These are phyloP conservation scores for Phytophthora sansomeana DNA, from an alignment of 352 stramenopile species.

Conservation along the genomic window DNA sequence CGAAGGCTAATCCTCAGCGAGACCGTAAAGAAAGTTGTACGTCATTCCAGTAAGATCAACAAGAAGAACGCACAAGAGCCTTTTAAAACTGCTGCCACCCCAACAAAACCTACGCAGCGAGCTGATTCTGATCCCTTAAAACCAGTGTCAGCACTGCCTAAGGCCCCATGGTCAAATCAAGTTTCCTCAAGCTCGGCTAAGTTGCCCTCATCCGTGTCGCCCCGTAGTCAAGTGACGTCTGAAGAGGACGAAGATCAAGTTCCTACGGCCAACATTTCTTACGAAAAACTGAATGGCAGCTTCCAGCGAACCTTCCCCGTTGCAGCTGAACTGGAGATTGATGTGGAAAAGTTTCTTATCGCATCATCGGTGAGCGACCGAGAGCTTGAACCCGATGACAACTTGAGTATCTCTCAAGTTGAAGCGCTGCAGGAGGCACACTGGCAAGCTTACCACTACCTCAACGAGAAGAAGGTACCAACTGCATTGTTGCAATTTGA, in stretches of 20 bases:
- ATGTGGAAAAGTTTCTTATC: slow-evolving; percentile 79
- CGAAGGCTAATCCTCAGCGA: slow-evolving; percentile 1
- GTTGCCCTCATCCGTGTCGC: not conserved
- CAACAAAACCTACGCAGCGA: slow-evolving; percentile 7
- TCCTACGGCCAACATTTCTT: slow-evolving; percentile 35
- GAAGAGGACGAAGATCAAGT: slow-evolving; percentile 24
- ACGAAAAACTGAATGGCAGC: slow-evolving; percentile 56
- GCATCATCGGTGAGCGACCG: slow-evolving; percentile 57
- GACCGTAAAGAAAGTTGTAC: slow-evolving; percentile 8
- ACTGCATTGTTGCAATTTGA: not conserved
- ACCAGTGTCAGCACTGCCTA: not conserved
- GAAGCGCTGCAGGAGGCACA: slow-evolving; percentile 86
- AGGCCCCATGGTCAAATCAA: slow-evolving; percentile 19
- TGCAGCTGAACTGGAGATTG: slow-evolving; percentile 75
- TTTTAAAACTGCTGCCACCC: not conserved
- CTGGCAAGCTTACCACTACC: slow-evolving; percentile 79
- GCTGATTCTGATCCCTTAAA: not conserved
- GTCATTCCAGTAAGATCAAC: not conserved
- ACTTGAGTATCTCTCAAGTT: slow-evolving; percentile 85
- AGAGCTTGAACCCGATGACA: slow-evolving; percentile 53
- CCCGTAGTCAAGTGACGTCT: slow-evolving; percentile 28
- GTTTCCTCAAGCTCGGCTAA: slow-evolving; percentile 6
- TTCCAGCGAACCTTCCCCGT: slow-evolving; percentile 79
- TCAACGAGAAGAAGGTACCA: slow-evolving; percentile 85
- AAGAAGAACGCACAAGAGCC: slow-evolving; percentile 16